Evolutionary conservation across 1,284 basidiomycete species (phyloP).

Genomic region (Ustilago trichophora): DNA sequence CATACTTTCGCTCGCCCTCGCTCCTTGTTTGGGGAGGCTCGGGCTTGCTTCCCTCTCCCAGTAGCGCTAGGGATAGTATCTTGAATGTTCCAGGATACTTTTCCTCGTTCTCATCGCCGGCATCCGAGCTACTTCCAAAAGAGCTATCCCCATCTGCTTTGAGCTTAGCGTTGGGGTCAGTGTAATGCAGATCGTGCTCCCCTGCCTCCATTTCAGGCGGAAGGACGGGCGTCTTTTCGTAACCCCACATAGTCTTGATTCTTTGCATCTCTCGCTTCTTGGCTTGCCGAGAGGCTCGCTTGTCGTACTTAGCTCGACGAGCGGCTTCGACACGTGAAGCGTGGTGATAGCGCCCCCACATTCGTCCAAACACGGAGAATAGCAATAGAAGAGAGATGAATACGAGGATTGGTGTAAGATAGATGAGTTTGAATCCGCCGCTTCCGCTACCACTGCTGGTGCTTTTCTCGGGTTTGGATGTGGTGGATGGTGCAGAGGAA

Average conservation of each 20-base stretch:
- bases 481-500: too few species aligned
- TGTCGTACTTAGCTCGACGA: conserved; percentile 12
- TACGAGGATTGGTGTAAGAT: conserved; percentile 50
- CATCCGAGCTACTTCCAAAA: conserved; percentile 20
- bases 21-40: conserved; percentile 21
- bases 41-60: conserved; percentile 21
- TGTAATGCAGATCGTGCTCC: conserved; percentile 32
- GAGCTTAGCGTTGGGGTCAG: background rate
- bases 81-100: conserved; percentile 33
- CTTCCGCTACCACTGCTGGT: background rate
- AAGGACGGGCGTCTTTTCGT: conserved; percentile 24
- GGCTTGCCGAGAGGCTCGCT: conserved; percentile 8
- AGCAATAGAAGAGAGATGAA: conserved; percentile 49
- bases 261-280: conserved; percentile 38
- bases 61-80: conserved; percentile 19
- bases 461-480: background rate
- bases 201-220: conserved; percentile 15
- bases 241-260: conserved; percentile 41
- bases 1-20: conserved; percentile 27
- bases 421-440: conserved; percentile 52
- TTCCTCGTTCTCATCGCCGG: conserved; percentile 10
- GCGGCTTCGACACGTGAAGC: conserved; percentile 28
- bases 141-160: conserved; percentile 14
- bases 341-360: conserved; percentile 54
- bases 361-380: conserved; percentile 48